Evolutionary conservation across 805 yeast genomes (phyloP).

Genomic region (Saturnispora galanensis): DNA sequence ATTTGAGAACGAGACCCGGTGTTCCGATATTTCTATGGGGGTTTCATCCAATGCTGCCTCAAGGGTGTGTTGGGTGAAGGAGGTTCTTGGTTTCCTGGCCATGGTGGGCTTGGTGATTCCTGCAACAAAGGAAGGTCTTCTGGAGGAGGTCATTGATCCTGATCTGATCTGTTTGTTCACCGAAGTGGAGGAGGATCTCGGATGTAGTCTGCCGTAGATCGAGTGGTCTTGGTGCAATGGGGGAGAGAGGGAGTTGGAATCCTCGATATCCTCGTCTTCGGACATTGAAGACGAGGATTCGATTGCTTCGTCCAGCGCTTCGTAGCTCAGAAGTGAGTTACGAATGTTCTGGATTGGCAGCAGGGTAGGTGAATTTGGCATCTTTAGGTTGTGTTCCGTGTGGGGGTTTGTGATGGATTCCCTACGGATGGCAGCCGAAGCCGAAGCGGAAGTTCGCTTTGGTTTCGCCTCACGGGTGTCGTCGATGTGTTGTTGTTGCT

Average conservation of each 20-base stretch:
- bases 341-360: slow-evolving; percentile 25
- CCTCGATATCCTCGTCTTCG: slow-evolving; percentile 24
- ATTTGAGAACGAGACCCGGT: slow-evolving; percentile 28
- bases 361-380: slow-evolving; percentile 33
- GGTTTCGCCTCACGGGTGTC: background rate
- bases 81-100: slow-evolving; percentile 21
- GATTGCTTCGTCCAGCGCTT: slow-evolving; percentile 29
- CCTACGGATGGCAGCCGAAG: slow-evolving; percentile 25
- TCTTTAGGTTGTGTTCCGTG: slow-evolving; percentile 36
- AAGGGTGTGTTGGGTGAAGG: slow-evolving; percentile 24
- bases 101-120: slow-evolving; percentile 27
- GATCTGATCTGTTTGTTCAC: slow-evolving; percentile 13
- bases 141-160: slow-evolving; percentile 18
- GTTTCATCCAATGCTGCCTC: slow-evolving; percentile 27
- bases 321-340: slow-evolving; percentile 22
- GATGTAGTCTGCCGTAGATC: slow-evolving; percentile 1
- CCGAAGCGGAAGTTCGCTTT: background rate
- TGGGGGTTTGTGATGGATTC: slow-evolving; percentile 42
- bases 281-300: slow-evolving; percentile 34
- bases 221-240: background rate
- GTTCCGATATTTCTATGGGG: slow-evolving; percentile 24
- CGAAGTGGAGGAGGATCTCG: slow-evolving; percentile 6
- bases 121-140: slow-evolving; percentile 25
- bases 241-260: slow-evolving; percentile 4
- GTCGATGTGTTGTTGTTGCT: background rate